A percentile compares a stretch with the other conserved stretches of the same genome.
Evolutionary conservation across 768 basidiomycete species (phyloP).

Genomic region (Tylopilus subfusipes): DNA sequence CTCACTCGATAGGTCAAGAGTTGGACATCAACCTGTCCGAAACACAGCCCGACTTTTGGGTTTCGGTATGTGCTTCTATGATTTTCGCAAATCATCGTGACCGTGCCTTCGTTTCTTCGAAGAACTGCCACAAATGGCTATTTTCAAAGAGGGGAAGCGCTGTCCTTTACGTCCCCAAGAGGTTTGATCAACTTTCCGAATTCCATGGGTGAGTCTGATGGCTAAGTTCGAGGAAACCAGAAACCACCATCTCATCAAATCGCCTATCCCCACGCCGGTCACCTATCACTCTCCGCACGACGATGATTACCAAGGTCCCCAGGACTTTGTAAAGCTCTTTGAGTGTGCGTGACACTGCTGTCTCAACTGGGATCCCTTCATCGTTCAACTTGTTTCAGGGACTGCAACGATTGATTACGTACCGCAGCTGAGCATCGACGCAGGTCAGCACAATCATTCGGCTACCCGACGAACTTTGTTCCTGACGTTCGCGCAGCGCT

Average conservation of each 20-base stretch:
- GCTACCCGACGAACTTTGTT: background rate
- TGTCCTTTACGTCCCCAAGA: constrained; percentile 68
- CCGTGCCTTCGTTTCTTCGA: background rate
- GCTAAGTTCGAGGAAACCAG: constrained; percentile 30
- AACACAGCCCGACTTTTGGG: constrained; percentile 70
- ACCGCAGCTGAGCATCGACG: constrained; percentile 49
- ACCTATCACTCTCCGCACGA: constrained; percentile 49
- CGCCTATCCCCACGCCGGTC: constrained; percentile 54
- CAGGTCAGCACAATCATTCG: constrained; percentile 37
- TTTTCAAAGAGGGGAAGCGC: constrained; percentile 65
- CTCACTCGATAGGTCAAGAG: constrained; percentile 76
- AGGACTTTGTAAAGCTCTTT: constrained; percentile 49
- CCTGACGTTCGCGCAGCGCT: constrained; percentile 45
- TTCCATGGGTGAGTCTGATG: background rate
- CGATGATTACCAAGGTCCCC: constrained; percentile 25
- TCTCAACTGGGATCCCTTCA: background rate
- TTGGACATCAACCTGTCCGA: constrained; percentile 53
- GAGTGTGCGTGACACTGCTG: constrained; percentile 30
- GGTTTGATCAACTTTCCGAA: constrained; percentile 33
- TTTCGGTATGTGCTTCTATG: constrained; percentile 48
- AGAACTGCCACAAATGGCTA: constrained; percentile 90
- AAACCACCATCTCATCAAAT: constrained; percentile 60
- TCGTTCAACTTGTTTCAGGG: constrained; percentile 40
- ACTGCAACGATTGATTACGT: constrained; percentile 59
- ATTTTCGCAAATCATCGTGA: background rate